Evolutionary conservation across 805 yeast genomes (phyloP), one percentile per base, ranked within the genome.

Genomic region (Yarrowia porcina): DNA sequence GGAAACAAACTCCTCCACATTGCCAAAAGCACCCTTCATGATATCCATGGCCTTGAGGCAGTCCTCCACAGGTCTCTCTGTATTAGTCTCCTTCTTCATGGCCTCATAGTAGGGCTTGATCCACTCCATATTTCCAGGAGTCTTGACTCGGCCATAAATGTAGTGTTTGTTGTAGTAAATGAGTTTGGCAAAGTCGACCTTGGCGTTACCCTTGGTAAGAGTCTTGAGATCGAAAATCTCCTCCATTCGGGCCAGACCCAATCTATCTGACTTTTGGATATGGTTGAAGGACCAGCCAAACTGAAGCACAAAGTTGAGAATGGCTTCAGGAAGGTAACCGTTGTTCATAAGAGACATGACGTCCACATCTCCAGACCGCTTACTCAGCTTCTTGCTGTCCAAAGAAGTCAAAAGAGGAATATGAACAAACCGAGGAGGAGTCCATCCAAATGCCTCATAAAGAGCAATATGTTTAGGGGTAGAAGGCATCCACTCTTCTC

Each of bases 401-500:
- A 83, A 71, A 3, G 90, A 83, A 0, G 97, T 91, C 63, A 94
- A 74, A 38, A 94, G 76, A 0, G 99, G 99, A 54, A 94, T 88
- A 71, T 94, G 99, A n/a, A 88, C 80, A 72, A 84, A 94, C 18
- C 79, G 70, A 0, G 99, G 99, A 0, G 88, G 83, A 0, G 70
- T 66, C 97, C 97, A 93, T 0, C 89, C 90, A 71, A 93, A 87
- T 0, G 97, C 96, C 17, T 80, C 69, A 71, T 94, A 96, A 59
- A 94, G 73, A 0, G 97, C 93, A 49, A 91, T 80, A 70, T 94
- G 99, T 69, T 92, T 93, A 1, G 97, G 97, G 0, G 99, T 94
- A 0, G 98, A 90, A 0, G 96, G 88, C 11, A 94, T 76, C 99
- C 99, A 94, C 73, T 94, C 99, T 71, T 94, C 99, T 33, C 99